phyloP scores from a whole-genome alignment of 2,329 filamentous ascomycete genomes.

The Nigrospora sphaerica region DNA sequence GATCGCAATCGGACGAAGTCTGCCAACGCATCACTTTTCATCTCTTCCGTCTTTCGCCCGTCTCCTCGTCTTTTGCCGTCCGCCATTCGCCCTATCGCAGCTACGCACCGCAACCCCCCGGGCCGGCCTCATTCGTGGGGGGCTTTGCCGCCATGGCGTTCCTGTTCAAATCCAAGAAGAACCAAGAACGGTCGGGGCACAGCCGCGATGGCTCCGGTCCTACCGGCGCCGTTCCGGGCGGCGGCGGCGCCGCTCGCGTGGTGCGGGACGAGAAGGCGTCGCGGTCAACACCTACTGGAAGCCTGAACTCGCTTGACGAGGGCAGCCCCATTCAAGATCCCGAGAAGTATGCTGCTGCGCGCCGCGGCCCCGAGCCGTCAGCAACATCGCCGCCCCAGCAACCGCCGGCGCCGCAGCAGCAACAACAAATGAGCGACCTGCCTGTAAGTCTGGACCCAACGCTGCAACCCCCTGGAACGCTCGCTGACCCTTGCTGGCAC shows the following conservation, averaged over 20 bases:
- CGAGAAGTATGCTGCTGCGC: conserved; percentile 44
- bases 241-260: conserved; percentile 37
- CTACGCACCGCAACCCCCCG: conserved; percentile 2
- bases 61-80: no score
- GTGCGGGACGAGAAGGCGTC: conserved; percentile 51
- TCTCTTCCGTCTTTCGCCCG: no score
- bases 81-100: background rate
- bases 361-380: conserved; percentile 45
- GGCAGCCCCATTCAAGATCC: conserved; percentile 55
- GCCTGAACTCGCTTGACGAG: conserved; percentile 64
- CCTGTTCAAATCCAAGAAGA: conserved; percentile 77
- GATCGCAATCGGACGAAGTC: no score
- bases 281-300: conserved; percentile 69
- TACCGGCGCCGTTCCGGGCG: conserved; percentile 38
- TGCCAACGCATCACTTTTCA: no score
- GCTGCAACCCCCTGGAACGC: background rate
- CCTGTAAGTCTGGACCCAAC: conserved; percentile 22
- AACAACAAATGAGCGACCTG: conserved; percentile 23
- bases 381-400: conserved; percentile 29
- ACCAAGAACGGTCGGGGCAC: conserved; percentile 53
- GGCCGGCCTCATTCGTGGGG: conserved; percentile 22
- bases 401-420: conserved; percentile 16
- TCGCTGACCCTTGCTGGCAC: conserved; percentile 1
- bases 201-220: conserved; percentile 46
- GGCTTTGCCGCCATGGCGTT: conserved; percentile 61